Base-by-base conservation (phyloP, 2,329 filamentous ascomycete genomes). In the Ophiocordyceps polyrhachis-furcata region DNA sequence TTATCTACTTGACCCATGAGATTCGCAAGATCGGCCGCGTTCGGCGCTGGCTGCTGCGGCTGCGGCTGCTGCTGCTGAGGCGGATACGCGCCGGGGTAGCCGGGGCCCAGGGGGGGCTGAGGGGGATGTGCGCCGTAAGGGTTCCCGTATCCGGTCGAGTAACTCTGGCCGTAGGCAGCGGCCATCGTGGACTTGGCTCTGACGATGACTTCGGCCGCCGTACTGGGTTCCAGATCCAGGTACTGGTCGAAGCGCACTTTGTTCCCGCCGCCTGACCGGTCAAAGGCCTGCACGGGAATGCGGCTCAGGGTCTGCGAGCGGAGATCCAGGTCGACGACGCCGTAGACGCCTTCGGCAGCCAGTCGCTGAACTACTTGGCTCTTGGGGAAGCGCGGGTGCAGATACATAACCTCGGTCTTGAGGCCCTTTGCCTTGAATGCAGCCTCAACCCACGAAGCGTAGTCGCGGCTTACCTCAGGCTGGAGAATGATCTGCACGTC, bases 221-320 rank as follows among this genome's bases (percentile, higher is more conserved):
- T 78, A 6, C 67, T 62, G 0, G 87, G 83, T 32, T 93, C 82
- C 2, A 95, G 70, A 52, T 88, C 79, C 46, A 82, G 75, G 58
- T 96, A 96, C 58, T 93, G 82, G 53, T 93, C 84, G 57, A 85
- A 95, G 40, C 79, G 76, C 47, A 93, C 79, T 50, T 84, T 87
- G 53, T 75, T 75, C 17, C 69, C 68, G n/a, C 83, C 84, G 11
- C 69, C 72, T 38, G 76, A 81, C 23, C 87, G 80, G 61, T 93
- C 83, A 56, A 95, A 95, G 6, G 93, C 75, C 53, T 89, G 84
- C 3, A 95, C 66, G 0, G 83, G 76, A 43, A 96, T 81, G 56
- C 81, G 87, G 50, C 79, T 78, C 2, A 72, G 72, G 31, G 70
- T 68, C 55, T 93, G 81, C 20, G 84, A 75, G 41, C 70, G 68